phyloP scores from a whole-genome alignment of 2,329 filamentous ascomycete genomes.

The Ambrosiella beaveri region DNA sequence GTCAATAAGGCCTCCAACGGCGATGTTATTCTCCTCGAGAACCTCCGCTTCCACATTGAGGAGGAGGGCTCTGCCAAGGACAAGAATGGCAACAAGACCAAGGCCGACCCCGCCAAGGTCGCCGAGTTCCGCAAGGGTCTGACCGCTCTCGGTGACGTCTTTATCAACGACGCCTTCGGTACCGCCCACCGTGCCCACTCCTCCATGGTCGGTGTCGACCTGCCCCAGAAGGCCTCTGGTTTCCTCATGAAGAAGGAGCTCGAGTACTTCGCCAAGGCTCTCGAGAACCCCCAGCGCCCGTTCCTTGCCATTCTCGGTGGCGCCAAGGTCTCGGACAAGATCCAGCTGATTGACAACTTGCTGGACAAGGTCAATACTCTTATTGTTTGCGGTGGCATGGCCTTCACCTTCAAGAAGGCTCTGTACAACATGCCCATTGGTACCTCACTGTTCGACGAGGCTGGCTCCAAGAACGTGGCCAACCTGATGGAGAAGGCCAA shows the following conservation, averaged over 20 bases:
- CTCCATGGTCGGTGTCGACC: slow-evolving; percentile 94
- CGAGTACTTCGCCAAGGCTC: slow-evolving; percentile 95
- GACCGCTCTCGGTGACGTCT: slow-evolving; percentile 87
- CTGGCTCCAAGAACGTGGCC: slow-evolving; percentile 77
- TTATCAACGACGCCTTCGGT: slow-evolving; percentile 91
- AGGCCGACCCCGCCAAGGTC: slow-evolving; percentile 87
- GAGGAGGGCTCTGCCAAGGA: slow-evolving; percentile 96
- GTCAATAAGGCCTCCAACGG: slow-evolving; percentile 71
- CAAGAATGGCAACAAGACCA: slow-evolving; percentile 86
- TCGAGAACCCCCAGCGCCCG: slow-evolving; percentile 80
- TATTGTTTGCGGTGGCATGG: slow-evolving; percentile 94
- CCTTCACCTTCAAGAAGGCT: slow-evolving; percentile 99
- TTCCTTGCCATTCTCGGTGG: slow-evolving; percentile 98
- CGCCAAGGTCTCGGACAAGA: slow-evolving; percentile 98
- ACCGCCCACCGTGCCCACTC: slow-evolving; percentile 97
- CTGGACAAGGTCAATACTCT: slow-evolving; percentile 95
- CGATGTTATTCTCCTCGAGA: slow-evolving; percentile 82
- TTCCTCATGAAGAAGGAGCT: slow-evolving; percentile 99
- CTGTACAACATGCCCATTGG: slow-evolving; percentile 80
- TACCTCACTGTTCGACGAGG: slow-evolving; percentile 81
- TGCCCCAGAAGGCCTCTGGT: slow-evolving; percentile 90
- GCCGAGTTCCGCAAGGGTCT: slow-evolving; percentile 87
- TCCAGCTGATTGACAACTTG: slow-evolving; percentile 97
- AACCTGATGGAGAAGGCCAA: slow-evolving; percentile 88
- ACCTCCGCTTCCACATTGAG: slow-evolving; percentile 94